phyloP scores from a whole-genome alignment of 495 filamentous ascomycete genomes.

The Rusavskia elegans region DNA sequence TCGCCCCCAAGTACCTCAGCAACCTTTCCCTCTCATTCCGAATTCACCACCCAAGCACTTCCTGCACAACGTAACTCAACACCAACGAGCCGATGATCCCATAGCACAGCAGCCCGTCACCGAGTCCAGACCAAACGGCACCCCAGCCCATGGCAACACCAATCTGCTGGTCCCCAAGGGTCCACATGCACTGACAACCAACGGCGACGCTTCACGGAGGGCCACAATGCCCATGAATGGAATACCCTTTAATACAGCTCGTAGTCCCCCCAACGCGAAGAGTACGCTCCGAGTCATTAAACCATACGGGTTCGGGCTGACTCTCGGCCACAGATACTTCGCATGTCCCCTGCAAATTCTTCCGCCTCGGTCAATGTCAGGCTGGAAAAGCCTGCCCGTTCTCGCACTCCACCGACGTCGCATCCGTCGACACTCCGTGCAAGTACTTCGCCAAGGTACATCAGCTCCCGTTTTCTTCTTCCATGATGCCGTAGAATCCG shows the following conservation, averaged over 20 bases:
- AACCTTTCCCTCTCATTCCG: conserved; percentile 5
- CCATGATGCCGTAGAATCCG: not conserved
- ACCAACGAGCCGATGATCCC: not conserved
- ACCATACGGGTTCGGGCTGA: conserved; percentile 11
- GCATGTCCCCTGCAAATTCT: conserved; percentile 99
- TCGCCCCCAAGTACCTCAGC: conserved; percentile 3
- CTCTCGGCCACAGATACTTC: conserved; percentile 54
- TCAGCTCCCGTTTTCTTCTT: not conserved
- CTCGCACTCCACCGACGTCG: conserved; percentile 70
- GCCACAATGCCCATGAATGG: conserved; percentile 24
- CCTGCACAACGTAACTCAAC: conserved; percentile 5
- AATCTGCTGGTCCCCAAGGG: conserved; percentile 8
- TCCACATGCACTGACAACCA: conserved; percentile 7
- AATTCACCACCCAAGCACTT: conserved; percentile 11
- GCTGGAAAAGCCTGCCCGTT: conserved; percentile 93
- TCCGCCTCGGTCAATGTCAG: conserved; percentile 87
- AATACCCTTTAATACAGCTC: conserved; percentile 44
- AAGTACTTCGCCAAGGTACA: conserved; percentile 97
- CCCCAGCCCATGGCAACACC: conserved; percentile 2
- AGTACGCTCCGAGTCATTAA: conserved; percentile 32
- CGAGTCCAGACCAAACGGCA: conserved; percentile 6
- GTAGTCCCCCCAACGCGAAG: conserved; percentile 71
- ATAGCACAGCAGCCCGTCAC: conserved; percentile 3
- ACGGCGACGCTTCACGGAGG: conserved; percentile 12
- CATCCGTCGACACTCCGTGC: conserved; percentile 72